A percentile compares a stretch with the other conserved stretches of the same genome.
Conservation (phyloP, 176 grass and related monocot species). For the Oryza australiensis region DNA sequence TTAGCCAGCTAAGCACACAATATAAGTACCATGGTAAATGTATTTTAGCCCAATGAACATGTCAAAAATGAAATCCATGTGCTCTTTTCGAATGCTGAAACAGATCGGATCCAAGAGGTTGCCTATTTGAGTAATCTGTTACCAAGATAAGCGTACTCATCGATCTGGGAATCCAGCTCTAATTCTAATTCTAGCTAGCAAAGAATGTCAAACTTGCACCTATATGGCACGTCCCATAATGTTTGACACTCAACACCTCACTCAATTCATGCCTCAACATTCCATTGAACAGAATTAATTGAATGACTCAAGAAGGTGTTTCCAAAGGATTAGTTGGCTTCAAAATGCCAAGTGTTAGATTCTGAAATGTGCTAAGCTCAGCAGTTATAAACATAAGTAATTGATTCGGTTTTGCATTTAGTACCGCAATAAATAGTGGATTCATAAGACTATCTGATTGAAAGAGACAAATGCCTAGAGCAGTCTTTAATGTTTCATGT, state of each 20-base stretch:
- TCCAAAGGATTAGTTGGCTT: neutral
- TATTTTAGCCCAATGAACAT: neutral
- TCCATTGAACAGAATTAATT: constrained; percentile 10
- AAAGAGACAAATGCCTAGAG: neutral
- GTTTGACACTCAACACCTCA: neutral
- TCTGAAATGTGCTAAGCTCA: neutral
- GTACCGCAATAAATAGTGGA: neutral
- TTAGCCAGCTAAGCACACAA: neutral
- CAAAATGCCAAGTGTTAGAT: neutral
- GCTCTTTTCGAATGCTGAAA: constrained; percentile 9
- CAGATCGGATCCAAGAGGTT: neutral
- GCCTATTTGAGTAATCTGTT: neutral
- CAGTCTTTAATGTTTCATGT: constrained; percentile 5
- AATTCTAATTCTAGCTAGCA: constrained; percentile 22
- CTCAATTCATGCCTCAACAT: constrained; percentile 17
- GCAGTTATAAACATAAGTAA: constrained; percentile 6
- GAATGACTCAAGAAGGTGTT: constrained; percentile 12
- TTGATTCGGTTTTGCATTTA: neutral
- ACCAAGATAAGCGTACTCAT: neutral
- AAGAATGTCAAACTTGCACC: neutral
- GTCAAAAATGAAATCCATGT: constrained; percentile 16
- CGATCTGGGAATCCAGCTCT: neutral
- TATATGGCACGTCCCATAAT: neutral
- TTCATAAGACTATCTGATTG: neutral
- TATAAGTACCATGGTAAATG: constrained; percentile 2